A percentile compares a stretch with the other conserved stretches of the same genome.
Evolutionary conservation across 352 stramenopile genomes (phyloP).

Genomic region (Globisporangium recalcitrans): DNA sequence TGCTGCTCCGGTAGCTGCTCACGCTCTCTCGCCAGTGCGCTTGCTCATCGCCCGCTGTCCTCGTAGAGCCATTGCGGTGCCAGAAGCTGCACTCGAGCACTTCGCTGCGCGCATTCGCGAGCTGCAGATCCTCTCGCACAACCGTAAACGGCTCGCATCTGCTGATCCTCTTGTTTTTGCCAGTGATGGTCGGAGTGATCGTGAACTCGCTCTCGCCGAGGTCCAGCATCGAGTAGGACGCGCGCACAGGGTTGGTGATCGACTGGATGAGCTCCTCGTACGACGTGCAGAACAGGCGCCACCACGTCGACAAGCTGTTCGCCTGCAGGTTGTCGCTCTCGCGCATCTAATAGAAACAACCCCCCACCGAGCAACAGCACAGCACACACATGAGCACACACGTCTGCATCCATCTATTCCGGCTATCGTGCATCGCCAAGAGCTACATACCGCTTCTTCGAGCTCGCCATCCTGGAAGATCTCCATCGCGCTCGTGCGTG

Average conservation of each 20-base stretch:
- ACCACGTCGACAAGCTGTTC: constrained; percentile 53
- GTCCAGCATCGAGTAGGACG: constrained; percentile 50
- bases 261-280: constrained; percentile 76
- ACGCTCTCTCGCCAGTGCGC: constrained; percentile 16
- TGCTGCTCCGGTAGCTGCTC: constrained; percentile 25
- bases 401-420: background rate
- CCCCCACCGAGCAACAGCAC: background rate
- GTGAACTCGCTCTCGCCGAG: constrained; percentile 31
- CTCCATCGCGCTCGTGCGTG: constrained; percentile 38
- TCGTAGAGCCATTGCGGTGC: constrained; percentile 20
- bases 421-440: too few species aligned
- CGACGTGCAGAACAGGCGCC: constrained; percentile 62
- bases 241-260: constrained; percentile 54
- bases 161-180: background rate
- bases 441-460: constrained; percentile 49
- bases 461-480: constrained; percentile 80
- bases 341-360: constrained; percentile 49
- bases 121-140: constrained; percentile 54
- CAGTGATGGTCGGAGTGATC: constrained; percentile 8
- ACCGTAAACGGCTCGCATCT: constrained; percentile 9
- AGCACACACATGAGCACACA: constrained; percentile 7
- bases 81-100: constrained; percentile 72
- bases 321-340: constrained; percentile 44
- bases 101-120: constrained; percentile 46
- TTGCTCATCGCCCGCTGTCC: background rate